phyloP scores from a whole-genome alignment of 2,329 filamentous ascomycete genomes.

The Colletotrichum horii region DNA sequence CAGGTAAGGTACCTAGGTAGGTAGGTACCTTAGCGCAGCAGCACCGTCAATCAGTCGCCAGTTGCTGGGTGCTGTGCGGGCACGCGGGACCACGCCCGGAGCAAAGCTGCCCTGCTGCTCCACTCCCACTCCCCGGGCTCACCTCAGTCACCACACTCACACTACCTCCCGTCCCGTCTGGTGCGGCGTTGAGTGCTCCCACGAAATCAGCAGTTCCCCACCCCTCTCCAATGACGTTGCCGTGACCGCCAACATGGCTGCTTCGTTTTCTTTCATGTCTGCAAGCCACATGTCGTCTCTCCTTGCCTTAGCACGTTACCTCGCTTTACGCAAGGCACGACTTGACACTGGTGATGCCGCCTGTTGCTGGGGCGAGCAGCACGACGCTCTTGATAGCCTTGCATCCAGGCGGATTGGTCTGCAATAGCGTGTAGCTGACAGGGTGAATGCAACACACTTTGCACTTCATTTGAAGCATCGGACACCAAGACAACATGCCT shows the following conservation, averaged over 20 bases:
- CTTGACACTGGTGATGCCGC: background rate
- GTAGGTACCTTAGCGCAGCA: background rate
- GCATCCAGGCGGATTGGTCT: background rate
- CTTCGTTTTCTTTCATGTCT: background rate
- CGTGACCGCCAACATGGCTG: conserved; percentile 12
- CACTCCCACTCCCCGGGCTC: background rate
- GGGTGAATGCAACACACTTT: background rate
- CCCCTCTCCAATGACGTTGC: conserved; percentile 18
- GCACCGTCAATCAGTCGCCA: background rate
- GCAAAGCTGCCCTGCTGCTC: background rate
- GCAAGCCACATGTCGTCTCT: background rate
- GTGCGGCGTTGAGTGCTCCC: background rate
- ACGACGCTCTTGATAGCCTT: background rate
- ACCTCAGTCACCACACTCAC: background rate
- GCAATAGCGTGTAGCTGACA: background rate
- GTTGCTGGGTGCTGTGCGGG: background rate
- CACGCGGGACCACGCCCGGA: background rate
- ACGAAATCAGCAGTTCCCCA: background rate
- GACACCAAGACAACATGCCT: background rate
- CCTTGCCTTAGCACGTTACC: background rate
- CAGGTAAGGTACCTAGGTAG: background rate
- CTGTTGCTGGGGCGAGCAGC: background rate
- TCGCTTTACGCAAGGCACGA: background rate
- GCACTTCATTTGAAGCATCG: background rate
- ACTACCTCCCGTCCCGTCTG: no score